phyloP scores from a whole-genome alignment of 768 basidiomycete species.

The Podaxis sp. region DNA sequence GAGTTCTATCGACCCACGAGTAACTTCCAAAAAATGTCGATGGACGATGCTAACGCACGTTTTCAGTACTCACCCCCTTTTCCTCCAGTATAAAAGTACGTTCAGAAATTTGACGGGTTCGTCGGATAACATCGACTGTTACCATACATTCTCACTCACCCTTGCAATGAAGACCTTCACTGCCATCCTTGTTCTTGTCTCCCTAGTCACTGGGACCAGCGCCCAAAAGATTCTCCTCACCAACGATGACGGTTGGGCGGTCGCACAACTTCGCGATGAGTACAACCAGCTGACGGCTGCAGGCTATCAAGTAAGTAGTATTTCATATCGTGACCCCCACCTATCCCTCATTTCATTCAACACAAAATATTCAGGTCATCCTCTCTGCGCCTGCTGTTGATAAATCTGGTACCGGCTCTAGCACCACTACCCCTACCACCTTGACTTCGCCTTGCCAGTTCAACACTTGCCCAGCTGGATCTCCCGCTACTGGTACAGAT shows the following conservation, averaged over 20 bases:
- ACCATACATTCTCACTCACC: background rate
- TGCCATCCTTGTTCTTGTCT: constrained; percentile 5
- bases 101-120: background rate
- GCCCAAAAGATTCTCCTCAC: constrained; percentile 23
- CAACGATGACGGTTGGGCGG: constrained; percentile 38
- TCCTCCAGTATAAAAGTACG: background rate
- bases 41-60: no score
- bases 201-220: background rate
- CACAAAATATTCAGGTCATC: constrained; percentile 29
- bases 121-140: background rate
- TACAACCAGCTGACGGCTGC: constrained; percentile 32
- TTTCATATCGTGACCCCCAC: background rate
- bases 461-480: constrained; percentile 37
- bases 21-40: no score
- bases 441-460: constrained; percentile 38
- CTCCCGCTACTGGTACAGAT: constrained; percentile 39
- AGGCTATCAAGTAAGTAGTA: constrained; percentile 32
- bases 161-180: constrained; percentile 1
- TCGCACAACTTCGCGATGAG: constrained; percentile 40
- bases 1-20: no score
- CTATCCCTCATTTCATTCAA: background rate
- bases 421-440: constrained; percentile 27
- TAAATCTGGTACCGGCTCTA: constrained; percentile 40
- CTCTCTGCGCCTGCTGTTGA: constrained; percentile 42
- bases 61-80: no score